These are phyloP conservation scores for Penicillium canariense DNA, from an alignment of 495 filamentous ascomycete species.

Conservation along the genomic window DNA sequence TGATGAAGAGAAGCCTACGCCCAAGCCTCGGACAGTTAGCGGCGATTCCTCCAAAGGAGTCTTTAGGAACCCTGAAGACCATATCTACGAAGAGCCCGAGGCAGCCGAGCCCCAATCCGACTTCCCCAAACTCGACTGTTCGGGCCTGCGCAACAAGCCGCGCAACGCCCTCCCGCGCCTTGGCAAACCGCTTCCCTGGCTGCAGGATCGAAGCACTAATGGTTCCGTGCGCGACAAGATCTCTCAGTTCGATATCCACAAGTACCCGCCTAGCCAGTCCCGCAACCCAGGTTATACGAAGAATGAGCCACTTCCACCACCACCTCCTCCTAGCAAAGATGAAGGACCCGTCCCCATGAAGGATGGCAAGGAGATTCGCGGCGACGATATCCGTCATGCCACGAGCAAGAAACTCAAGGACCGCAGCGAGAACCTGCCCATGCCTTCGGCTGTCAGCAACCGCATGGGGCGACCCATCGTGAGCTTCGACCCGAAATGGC, in stretches of 20 bases:
- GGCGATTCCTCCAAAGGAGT: conserved; percentile 43
- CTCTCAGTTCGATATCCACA: conserved; percentile 70
- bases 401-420: conserved; percentile 87
- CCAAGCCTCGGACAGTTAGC: conserved; percentile 36
- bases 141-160: conserved; percentile 50
- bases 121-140: conserved; percentile 43
- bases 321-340: conserved; percentile 23
- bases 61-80: conserved; percentile 63
- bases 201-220: conserved; percentile 28
- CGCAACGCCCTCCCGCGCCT: conserved; percentile 59
- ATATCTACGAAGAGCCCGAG: conserved; percentile 83
- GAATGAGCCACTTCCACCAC: conserved; percentile 49
- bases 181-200: conserved; percentile 39
- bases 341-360: conserved; percentile 46
- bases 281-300: conserved; percentile 68
- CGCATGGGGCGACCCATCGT: conserved; percentile 84
- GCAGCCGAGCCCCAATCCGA: conserved; percentile 32
- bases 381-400: conserved; percentile 83
- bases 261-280: conserved; percentile 73
- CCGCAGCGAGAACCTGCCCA: conserved; percentile 79
- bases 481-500: conserved; percentile 85
- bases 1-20: conserved; percentile 21
- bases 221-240: conserved; percentile 53
- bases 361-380: conserved; percentile 75
- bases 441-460: conserved; percentile 82